A percentile compares a stretch with the other conserved stretches of the same genome.
Conservation (phyloP, 352 stramenopile genomes). For the Albugo candida region DNA sequence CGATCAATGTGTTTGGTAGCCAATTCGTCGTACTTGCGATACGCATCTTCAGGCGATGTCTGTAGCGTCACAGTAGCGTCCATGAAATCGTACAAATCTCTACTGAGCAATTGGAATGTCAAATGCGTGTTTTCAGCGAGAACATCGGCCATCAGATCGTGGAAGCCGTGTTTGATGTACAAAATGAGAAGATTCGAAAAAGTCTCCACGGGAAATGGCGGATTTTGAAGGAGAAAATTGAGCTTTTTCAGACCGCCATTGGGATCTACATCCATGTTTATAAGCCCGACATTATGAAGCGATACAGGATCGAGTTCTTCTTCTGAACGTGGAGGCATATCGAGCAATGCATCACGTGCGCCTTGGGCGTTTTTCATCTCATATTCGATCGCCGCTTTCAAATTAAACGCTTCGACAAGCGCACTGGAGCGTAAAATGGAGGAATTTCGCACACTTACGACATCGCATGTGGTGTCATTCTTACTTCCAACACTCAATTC, state of each 20-base stretch:
- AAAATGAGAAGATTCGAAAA: conserved; percentile 90
- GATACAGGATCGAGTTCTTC: conserved; percentile 87
- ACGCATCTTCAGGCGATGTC: conserved; percentile 87
- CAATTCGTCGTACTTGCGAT: conserved; percentile 85
- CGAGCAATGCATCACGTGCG: conserved; percentile 64
- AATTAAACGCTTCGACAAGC: conserved; percentile 88
- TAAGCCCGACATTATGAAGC: conserved; percentile 79
- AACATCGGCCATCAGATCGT: conserved; percentile 89
- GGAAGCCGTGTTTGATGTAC: conserved; percentile 89
- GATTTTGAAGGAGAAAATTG: conserved; percentile 87
- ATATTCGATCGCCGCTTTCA: conserved; percentile 92
- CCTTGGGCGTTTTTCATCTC: conserved; percentile 85
- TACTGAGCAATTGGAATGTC: conserved; percentile 84
- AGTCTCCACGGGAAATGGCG: conserved; percentile 87
- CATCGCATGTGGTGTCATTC: conserved; percentile 68
- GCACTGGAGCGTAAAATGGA: conserved; percentile 82
- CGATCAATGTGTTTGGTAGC: conserved; percentile 86
- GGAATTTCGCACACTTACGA: conserved; percentile 84
- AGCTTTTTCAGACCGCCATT: conserved; percentile 89
- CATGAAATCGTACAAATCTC: conserved; percentile 92
- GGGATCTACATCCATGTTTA: conserved; percentile 89
- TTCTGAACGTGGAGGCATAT: conserved; percentile 84
- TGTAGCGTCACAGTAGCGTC: conserved; percentile 86
- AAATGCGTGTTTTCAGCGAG: conserved; percentile 89
- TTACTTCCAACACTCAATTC: conserved; percentile 87